A percentile compares a stretch with the other conserved stretches of the same genome.
These are phyloP conservation scores for Alternaria arbusti DNA, from an alignment of 2,329 filamentous ascomycete genomes.

Conservation along the genomic window DNA sequence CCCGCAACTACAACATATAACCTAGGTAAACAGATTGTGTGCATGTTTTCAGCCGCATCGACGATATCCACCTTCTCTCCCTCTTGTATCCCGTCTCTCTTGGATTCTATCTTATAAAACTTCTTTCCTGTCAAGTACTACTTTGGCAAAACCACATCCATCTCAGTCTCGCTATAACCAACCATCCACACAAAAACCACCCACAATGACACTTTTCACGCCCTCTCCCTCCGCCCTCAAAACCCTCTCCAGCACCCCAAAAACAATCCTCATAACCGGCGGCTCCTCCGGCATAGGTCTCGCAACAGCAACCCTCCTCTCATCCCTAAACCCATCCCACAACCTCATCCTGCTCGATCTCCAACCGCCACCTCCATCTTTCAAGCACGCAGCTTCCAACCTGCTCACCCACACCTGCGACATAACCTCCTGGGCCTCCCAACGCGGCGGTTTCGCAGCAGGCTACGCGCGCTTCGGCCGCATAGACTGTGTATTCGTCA, in stretches of 20 bases:
- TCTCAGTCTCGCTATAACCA: too few species aligned
- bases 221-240: conserved; percentile 24
- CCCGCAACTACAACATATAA: conserved; percentile 16
- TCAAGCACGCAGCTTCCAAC: conserved; percentile 31
- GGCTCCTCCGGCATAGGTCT: conserved; percentile 52
- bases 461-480: conserved; percentile 51
- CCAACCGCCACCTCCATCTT: conserved; percentile 41
- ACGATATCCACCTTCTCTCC: neutral
- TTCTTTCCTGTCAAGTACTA: too few species aligned
- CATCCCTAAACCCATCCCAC: conserved; percentile 46
- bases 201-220: conserved; percentile 33
- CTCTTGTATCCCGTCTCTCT: too few species aligned
- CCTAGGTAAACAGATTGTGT: conserved; percentile 21
- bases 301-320: conserved; percentile 49
- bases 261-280: conserved; percentile 50
- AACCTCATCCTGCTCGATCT: conserved; percentile 53
- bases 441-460: conserved; percentile 53
- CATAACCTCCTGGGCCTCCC: conserved; percentile 54
- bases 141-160: too few species aligned
- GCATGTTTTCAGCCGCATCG: neutral
- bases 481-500: conserved; percentile 57
- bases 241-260: conserved; percentile 32
- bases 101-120: too few species aligned
- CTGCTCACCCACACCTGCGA: conserved; percentile 52
- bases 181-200: too few species aligned